Percentiles rank a stretch among this genome's conserved stretches.
These are phyloP conservation scores for Rhinocladiella similis DNA, from an alignment of 2,329 filamentous ascomycete species.

Conservation along the genomic window DNA sequence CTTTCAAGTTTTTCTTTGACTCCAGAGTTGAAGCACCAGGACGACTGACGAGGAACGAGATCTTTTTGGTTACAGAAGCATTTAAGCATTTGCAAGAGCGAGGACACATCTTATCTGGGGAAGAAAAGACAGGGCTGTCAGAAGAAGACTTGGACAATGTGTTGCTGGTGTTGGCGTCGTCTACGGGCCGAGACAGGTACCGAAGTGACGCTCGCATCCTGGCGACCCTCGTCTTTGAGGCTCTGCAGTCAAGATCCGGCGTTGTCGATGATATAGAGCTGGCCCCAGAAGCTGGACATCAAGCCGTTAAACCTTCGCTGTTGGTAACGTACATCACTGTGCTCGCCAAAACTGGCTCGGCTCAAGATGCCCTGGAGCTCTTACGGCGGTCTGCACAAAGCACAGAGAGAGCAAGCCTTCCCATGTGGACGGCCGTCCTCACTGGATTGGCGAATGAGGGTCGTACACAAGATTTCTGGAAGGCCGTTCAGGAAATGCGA, in stretches of 20 bases:
- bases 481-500: constrained; percentile 26
- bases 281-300: constrained; percentile 3
- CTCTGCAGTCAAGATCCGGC: constrained; percentile 18
- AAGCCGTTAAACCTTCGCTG: constrained; percentile 26
- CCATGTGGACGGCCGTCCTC: constrained; percentile 59
- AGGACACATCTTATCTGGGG: constrained; percentile 30
- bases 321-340: constrained; percentile 46
- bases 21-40: constrained; percentile 51
- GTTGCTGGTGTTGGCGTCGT: constrained; percentile 38
- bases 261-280: constrained; percentile 1
- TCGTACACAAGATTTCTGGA: constrained; percentile 41
- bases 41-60: constrained; percentile 66
- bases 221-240: constrained; percentile 21
- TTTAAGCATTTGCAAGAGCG: constrained; percentile 59
- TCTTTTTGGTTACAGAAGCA: constrained; percentile 59
- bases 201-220: constrained; percentile 24
- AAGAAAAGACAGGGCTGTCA: constrained; percentile 40
- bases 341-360: constrained; percentile 56
- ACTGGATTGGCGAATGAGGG: constrained; percentile 53
- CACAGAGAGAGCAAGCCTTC: constrained; percentile 31
- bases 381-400: constrained; percentile 44
- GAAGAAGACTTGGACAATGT: constrained; percentile 42
- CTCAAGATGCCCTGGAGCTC: constrained; percentile 53
- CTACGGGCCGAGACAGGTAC: constrained; percentile 24
- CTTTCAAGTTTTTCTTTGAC: constrained; percentile 65